phyloP scores from a whole-genome alignment of 495 filamentous ascomycete genomes.

The Tuber borchii region DNA sequence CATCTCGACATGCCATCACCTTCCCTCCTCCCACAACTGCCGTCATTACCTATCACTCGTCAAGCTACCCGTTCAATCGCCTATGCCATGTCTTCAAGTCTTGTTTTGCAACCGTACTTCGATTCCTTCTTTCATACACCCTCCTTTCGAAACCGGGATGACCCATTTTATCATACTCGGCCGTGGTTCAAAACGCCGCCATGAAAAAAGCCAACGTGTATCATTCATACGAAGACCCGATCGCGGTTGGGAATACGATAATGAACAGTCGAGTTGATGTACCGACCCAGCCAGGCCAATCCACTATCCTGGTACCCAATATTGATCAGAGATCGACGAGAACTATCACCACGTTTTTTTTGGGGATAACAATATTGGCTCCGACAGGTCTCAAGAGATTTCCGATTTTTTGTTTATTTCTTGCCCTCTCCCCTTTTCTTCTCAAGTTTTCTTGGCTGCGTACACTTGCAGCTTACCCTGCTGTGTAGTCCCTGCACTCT shows the following conservation, averaged over 20 bases:
- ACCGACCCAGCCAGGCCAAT: not conserved
- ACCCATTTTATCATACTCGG: not conserved
- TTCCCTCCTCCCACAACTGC: not conserved
- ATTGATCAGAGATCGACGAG: not conserved
- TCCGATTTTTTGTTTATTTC: not conserved
- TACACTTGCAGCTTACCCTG: not conserved
- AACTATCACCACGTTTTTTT: not conserved
- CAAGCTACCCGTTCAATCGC: not conserved
- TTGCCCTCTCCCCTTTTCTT: not conserved
- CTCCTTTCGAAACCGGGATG: not conserved
- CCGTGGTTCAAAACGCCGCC: not conserved
- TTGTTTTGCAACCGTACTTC: not conserved
- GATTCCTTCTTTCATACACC: no score
- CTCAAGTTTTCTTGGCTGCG: not conserved
- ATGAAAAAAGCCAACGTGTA: not conserved
- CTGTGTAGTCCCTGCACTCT: not conserved
- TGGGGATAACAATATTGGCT: not conserved
- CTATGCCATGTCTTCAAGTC: not conserved
- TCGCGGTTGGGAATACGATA: not conserved
- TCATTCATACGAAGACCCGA: not conserved
- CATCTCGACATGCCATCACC: not conserved
- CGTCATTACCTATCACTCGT: constrained; percentile 2
- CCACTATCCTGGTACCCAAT: not conserved
- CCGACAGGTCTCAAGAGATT: not conserved
- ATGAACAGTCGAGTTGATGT: not conserved